Base-by-base conservation (phyloP, 331 rosid genomes). In the Dryas integrifolia region DNA sequence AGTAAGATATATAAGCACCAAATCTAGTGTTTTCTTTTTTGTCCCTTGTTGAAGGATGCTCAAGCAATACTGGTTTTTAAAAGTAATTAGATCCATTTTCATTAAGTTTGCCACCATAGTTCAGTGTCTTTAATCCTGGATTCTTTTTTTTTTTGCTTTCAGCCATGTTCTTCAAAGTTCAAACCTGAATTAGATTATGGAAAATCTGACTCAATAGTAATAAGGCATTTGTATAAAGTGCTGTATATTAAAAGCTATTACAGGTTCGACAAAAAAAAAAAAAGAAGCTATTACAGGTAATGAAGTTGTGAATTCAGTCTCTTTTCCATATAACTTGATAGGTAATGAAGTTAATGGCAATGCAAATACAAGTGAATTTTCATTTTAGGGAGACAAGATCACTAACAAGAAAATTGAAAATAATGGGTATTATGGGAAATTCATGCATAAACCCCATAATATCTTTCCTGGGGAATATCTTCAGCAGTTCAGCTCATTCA, bases 391-490 rank as follows among this genome's bases (percentile, higher is more conserved):
- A 51, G 18, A 51, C 15, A 51, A 51, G 56, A 13, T 21, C 56
- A 5, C 21, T 30, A 30, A 15, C 21, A 4, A 51, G 56, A 51
- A 51, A 51, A 51, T 13, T 2, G 63, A 41, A 35, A 58, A 35
- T 10, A 4, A 38, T 5, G 48, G 61, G 35, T 11, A 55, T 55
- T 44, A 69, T 70, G 6, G 48, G 41, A n/a, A 58, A 46, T 51
- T 72, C 48, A 4, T 46, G 76, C 72, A 70, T 24, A 8, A 69
- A 56, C 11, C 38, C 47, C 18, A 40, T 26, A 58, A 58, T 5
- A 60, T 6, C 24, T 58, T 56, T 57, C 65, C 35, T 45, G 51
- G 47, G 76, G 57, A 71, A 26, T 62, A 58, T 43, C 58, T 72
- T 72, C 35, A 30, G 3, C 2, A 30, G 18, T 46, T 30, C 35